phyloP scores from a whole-genome alignment of 73 alveolate genomes.

The Loxodes magnus region DNA sequence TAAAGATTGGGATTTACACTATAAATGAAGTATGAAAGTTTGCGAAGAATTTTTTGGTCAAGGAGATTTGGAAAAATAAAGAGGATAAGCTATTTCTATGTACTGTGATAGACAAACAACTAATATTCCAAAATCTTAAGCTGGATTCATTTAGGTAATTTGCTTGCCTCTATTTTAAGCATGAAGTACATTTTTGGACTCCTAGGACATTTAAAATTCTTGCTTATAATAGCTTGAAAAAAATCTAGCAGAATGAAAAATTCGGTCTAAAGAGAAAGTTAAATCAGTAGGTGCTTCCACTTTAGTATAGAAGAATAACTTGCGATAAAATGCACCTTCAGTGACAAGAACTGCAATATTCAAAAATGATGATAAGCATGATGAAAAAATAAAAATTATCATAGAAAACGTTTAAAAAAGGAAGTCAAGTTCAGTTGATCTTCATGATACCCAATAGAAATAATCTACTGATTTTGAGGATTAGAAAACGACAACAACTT shows the following conservation, averaged over 20 bases:
- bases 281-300: too few species aligned
- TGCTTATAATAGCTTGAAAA: neutral
- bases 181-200: neutral
- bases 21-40: neutral
- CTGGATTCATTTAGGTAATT: slow-evolving; percentile 49
- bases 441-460: too few species aligned
- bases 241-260: neutral
- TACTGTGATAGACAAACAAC: slow-evolving; percentile 64
- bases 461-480: too few species aligned
- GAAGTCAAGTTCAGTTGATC: too few species aligned
- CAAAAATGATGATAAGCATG: too few species aligned
- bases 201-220: neutral
- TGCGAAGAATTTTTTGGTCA: slow-evolving; percentile 2
- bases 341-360: too few species aligned
- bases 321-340: too few species aligned
- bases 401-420: too few species aligned
- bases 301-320: too few species aligned
- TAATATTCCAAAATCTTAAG: slow-evolving; percentile 39
- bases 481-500: too few species aligned
- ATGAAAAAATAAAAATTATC: too few species aligned
- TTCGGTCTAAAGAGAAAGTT: too few species aligned
- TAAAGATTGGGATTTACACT: neutral
- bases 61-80: slow-evolving; percentile 14
- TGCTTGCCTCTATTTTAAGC: slow-evolving; percentile 8
- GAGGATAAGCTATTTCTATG: slow-evolving; percentile 32